A percentile compares a stretch with the other conserved stretches of the same genome.
phyloP scores from a whole-genome alignment of 2,329 filamentous ascomycete genomes.

The Beauveria sp. region DNA sequence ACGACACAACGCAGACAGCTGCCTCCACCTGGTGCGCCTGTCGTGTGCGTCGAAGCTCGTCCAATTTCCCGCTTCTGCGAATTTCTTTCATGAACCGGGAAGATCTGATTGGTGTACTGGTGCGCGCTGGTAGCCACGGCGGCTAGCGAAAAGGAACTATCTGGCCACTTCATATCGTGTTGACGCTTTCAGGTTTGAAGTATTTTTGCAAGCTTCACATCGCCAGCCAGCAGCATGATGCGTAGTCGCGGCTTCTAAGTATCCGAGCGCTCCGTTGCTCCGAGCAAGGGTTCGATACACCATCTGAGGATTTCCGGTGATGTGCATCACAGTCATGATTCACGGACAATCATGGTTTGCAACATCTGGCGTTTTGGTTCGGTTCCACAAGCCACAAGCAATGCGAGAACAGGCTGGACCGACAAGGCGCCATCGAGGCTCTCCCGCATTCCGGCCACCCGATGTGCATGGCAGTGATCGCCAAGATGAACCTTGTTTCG shows the following conservation, averaged over 20 bases:
- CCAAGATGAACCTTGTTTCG: not conserved
- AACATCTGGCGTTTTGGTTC: not conserved
- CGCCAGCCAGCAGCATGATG: not conserved
- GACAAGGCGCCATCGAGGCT: not conserved
- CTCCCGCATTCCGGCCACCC: not conserved
- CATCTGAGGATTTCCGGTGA: not conserved
- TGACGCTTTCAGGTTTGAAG: too few species aligned
- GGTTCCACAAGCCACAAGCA: constrained; percentile 5
- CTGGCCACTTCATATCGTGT: not conserved
- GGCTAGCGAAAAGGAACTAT: not conserved
- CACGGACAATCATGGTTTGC: not conserved
- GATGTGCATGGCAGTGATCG: not conserved
- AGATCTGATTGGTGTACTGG: not conserved
- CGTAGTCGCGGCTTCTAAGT: too few species aligned
- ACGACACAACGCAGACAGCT: not conserved
- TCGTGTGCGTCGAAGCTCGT: constrained; percentile 1
- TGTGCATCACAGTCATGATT: not conserved
- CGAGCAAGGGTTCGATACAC: not conserved
- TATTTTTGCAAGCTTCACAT: not conserved
- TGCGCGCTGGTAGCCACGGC: not conserved
- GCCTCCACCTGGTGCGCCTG: constrained; percentile 3
- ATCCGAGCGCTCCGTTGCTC: not conserved
- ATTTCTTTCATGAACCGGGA: not conserved
- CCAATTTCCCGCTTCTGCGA: constrained; percentile 6
- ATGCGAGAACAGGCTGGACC: not conserved